Conservation (phyloP, 1,139 yeast genomes). For the Spathaspora sp. region DNA sequence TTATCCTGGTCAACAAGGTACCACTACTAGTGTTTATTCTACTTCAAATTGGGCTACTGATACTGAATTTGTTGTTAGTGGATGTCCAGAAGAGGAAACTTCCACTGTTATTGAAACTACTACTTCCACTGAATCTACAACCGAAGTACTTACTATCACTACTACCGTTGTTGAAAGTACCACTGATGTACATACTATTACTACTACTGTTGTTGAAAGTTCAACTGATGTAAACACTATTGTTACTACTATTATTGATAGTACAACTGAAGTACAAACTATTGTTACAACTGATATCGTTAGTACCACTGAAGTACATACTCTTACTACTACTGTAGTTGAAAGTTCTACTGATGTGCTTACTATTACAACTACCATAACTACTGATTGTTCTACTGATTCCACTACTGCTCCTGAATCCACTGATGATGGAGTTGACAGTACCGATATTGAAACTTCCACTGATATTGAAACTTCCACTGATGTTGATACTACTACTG, state of each 20-base stretch:
- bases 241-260: conserved; percentile 12
- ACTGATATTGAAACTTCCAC: conserved; percentile 3
- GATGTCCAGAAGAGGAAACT: neutral
- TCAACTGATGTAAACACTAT: no score
- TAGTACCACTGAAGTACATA: conserved; percentile 13
- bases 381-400: no score
- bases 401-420: no score
- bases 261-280: conserved; percentile 12
- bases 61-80: neutral
- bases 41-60: neutral
- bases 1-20: neutral
- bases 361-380: no score
- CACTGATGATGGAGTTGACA: no score
- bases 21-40: neutral
- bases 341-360: no score
- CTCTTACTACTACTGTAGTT: no score
- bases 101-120: conserved; percentile 2
- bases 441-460: no score
- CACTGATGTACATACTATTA: no score
- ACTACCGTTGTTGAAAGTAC: conserved; percentile 16
- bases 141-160: conserved; percentile 9
- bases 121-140: conserved; percentile 9
- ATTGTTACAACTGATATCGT: no score
- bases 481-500: neutral
- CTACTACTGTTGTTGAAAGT: no score